phyloP scores from a whole-genome alignment of 768 basidiomycete species.

The Termitomyces heimii region DNA sequence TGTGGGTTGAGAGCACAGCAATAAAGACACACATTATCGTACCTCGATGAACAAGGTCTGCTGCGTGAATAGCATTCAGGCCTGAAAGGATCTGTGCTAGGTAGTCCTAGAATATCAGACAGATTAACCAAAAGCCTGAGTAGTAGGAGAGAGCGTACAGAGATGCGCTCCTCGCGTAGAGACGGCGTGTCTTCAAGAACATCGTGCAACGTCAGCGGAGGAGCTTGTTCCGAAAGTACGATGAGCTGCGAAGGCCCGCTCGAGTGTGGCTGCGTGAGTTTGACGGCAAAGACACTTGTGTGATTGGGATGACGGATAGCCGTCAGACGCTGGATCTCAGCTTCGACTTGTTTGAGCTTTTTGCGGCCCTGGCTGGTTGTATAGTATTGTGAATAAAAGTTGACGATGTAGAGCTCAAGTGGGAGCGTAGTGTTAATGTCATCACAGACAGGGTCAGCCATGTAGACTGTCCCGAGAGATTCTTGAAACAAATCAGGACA shows the following conservation, averaged over 20 bases:
- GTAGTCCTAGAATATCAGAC: constrained; percentile 51
- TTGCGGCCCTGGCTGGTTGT: constrained; percentile 60
- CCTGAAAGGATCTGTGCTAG: constrained; percentile 67
- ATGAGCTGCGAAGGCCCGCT: constrained; percentile 47
- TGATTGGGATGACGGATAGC: constrained; percentile 60
- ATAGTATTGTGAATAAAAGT: constrained; percentile 69
- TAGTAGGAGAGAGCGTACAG: constrained; percentile 21
- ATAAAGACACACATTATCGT: background rate
- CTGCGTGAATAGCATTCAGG: constrained; percentile 59
- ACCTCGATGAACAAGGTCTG: constrained; percentile 70
- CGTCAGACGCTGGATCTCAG: constrained; percentile 57
- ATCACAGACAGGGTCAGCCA: constrained; percentile 73
- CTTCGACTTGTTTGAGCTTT: constrained; percentile 63
- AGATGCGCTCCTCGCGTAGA: constrained; percentile 68
- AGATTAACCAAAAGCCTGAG: background rate
- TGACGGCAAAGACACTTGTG: constrained; percentile 62
- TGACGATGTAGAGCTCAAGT: constrained; percentile 62
- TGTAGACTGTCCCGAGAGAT: constrained; percentile 58
- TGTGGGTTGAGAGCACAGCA: background rate
- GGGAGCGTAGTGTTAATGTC: constrained; percentile 48
- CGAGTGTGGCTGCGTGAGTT: constrained; percentile 46
- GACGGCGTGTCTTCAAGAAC: constrained; percentile 71
- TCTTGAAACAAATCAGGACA: constrained; percentile 28
- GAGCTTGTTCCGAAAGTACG: constrained; percentile 68
- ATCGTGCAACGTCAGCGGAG: constrained; percentile 60